Percentiles rank a stretch among this genome's conserved stretches.
Evolutionary conservation across 257 asterid genomes (phyloP).

Genomic region (Rauvolfia tetraphylla): DNA sequence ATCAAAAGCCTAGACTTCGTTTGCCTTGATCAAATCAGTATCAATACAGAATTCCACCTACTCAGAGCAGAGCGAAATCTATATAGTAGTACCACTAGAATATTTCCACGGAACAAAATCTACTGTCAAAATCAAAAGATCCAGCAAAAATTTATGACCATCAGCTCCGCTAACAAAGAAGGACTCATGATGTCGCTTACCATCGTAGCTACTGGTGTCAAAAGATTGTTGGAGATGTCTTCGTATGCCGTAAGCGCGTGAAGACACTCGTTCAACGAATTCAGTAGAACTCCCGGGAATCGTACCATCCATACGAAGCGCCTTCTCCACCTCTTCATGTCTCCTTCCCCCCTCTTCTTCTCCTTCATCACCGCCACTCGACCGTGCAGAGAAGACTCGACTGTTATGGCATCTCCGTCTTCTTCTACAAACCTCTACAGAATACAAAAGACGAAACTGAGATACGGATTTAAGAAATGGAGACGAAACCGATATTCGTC

Average conservation of each 20-base stretch:
- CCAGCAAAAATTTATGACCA: neutral
- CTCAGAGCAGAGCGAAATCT: neutral
- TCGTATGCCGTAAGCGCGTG: conserved; percentile 91
- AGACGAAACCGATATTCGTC: conserved; percentile 25
- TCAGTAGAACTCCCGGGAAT: conserved; percentile 75
- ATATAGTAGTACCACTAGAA: neutral
- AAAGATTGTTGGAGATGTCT: conserved; percentile 85
- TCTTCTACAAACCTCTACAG: conserved; percentile 2
- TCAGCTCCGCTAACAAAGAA: neutral
- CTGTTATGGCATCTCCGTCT: conserved; percentile 16
- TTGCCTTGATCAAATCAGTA: neutral
- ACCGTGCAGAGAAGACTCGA: conserved; percentile 2
- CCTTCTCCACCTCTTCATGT: conserved; percentile 80
- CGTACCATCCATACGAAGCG: conserved; percentile 83
- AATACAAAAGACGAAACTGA: conserved; percentile 22
- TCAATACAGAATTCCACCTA: neutral
- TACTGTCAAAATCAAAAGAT: neutral
- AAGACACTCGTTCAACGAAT: conserved; percentile 81
- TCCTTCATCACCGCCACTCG: conserved; percentile 25
- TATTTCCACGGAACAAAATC: neutral
- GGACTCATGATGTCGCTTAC: conserved; percentile 23
- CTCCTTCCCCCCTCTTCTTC: conserved; percentile 41
- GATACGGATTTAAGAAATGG: conserved; percentile 14
- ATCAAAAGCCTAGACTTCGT: neutral
- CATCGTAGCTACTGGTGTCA: conserved; percentile 89